Evolutionary conservation across 495 filamentous ascomycete species (phyloP), one percentile per base, ranked within the genome.

Genomic region (Penicillium flavigenum): DNA sequence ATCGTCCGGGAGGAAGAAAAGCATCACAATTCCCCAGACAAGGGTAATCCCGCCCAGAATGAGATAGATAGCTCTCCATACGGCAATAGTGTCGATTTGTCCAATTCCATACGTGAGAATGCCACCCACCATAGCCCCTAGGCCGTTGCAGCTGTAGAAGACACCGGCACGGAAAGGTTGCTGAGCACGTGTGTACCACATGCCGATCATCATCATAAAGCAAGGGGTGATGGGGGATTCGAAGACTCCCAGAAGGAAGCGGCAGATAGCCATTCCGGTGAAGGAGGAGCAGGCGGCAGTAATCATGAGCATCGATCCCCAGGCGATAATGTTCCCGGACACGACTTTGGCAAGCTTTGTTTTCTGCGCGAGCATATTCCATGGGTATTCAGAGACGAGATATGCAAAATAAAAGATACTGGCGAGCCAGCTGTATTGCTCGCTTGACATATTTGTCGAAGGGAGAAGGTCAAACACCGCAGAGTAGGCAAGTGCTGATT

Each of bases 351-450:
- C 63, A 11, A 66, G 44, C 26, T 42, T 57, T 0, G 63, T 66
- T 19, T 56, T 66, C 20, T 66, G 63, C 8, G 63, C 63, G 12
- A 66, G 52, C 16, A 66, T 59, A 44, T 61, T 63, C 63, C 63
- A 66, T 1, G 63, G 63, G 39, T 66, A 77, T 46, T 77, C 73
- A 9, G 73, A 70, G 11, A 73, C 36, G 1, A 78, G 64, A 55
- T 63, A 66, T 24, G 69, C 83, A 38, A 86, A 83, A 63, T 86
- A 86, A 64, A 85, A 85, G 50, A 80, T 75, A 54, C 73, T 77
- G 6, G 76, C 72, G 7, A 81, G 64, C 80, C 80, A 83, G 66
- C 79, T 78, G 51, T 81, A 77, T 56, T 78, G 63, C 45, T 74
- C 62, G 24, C 68, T 63, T 48, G 60, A 67, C 69, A 63, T 71